These are phyloP conservation scores for Chalciporus piperatus DNA, from an alignment of 768 basidiomycete species.

Conservation along the genomic window DNA sequence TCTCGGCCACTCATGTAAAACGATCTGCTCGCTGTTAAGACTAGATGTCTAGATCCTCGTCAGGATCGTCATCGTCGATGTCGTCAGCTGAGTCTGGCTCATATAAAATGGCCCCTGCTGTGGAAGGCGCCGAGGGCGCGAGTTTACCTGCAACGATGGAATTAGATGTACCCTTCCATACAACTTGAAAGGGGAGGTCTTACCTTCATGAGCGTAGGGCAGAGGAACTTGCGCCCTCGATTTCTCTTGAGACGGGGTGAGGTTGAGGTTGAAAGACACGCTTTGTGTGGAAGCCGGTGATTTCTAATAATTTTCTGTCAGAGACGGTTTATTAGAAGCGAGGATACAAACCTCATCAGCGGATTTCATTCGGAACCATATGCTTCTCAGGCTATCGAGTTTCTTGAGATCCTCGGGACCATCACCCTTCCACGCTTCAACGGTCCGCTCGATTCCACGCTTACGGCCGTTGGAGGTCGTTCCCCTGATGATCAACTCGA, in stretches of 20 bases:
- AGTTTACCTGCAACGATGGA: conserved; percentile 34
- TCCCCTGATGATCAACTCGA: conserved; percentile 58
- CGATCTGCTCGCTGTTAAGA: not conserved
- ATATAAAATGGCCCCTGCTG: conserved; percentile 64
- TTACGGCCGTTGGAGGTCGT: conserved; percentile 42
- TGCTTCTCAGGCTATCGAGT: conserved; percentile 50
- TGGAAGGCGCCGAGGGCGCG: conserved; percentile 7
- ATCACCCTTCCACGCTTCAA: conserved; percentile 59
- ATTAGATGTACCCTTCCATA: not conserved
- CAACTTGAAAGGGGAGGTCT: conserved; percentile 1
- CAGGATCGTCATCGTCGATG: conserved; percentile 93
- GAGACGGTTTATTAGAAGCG: not conserved
- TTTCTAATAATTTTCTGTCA: conserved; percentile 23
- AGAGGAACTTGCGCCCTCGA: conserved; percentile 80
- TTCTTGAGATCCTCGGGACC: conserved; percentile 46
- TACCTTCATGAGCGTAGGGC: conserved; percentile 88
- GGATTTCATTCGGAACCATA: conserved; percentile 40
- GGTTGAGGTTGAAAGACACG: conserved; percentile 83
- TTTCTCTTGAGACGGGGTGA: conserved; percentile 79
- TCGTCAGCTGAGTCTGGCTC: conserved; percentile 95
- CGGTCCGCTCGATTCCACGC: conserved; percentile 53
- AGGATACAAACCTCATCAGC: conserved; percentile 30
- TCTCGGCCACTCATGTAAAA: not conserved
- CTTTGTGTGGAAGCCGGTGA: conserved; percentile 62
- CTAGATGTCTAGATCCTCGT: conserved; percentile 88